These are phyloP conservation scores for Paulownia fortunei DNA, from an alignment of 257 asterid species.

Conservation along the genomic window DNA sequence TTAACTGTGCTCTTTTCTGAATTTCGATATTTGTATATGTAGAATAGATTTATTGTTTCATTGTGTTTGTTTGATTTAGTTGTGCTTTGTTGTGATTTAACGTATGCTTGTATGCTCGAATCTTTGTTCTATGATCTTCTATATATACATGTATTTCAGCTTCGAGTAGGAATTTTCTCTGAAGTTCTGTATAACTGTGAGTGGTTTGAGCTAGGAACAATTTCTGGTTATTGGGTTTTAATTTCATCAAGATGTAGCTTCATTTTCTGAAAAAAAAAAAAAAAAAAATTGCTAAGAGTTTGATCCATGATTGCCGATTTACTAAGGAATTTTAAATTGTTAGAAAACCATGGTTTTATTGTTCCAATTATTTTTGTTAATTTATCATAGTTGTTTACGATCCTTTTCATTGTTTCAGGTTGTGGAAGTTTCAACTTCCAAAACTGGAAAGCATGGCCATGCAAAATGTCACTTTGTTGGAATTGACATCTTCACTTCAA, in stretches of 20 bases:
- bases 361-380: background rate
- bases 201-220: background rate
- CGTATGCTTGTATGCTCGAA: background rate
- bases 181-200: background rate
- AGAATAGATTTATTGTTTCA: background rate
- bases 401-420: conserved; percentile 49
- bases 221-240: background rate
- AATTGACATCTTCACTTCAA: conserved; percentile 85
- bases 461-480: conserved; percentile 94
- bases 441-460: conserved; percentile 95
- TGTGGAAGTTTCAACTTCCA: conserved; percentile 95
- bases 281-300: background rate
- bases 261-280: background rate
- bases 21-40: background rate
- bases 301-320: background rate
- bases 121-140: background rate
- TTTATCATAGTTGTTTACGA: background rate
- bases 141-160: background rate
- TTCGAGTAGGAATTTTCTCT: background rate
- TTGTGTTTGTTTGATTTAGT: background rate
- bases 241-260: background rate
- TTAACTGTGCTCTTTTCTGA: background rate
- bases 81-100: background rate
- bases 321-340: background rate
- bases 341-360: background rate